Evolutionary conservation across 495 filamentous ascomycete species (phyloP).

Genomic region (Podospora tetraspora): DNA sequence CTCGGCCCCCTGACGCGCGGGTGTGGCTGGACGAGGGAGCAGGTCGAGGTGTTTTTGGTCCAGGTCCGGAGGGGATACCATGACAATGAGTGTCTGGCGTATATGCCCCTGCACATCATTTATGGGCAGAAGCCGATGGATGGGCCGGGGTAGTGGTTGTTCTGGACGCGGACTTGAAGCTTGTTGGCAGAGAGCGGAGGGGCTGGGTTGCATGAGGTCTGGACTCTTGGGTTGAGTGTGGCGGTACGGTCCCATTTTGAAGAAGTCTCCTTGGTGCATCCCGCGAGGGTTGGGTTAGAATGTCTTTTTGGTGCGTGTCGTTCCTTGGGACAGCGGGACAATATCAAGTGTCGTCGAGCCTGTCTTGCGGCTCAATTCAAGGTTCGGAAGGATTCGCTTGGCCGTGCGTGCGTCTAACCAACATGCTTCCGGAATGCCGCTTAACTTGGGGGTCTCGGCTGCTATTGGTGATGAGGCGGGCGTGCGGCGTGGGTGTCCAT

Average conservation of each 20-base stretch:
- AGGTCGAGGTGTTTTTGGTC: slow-evolving; percentile 45
- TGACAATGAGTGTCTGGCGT: slow-evolving; percentile 38
- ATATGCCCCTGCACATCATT: slow-evolving; percentile 49
- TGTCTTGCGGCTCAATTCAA: neutral
- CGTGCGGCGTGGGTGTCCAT: neutral
- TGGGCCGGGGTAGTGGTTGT: slow-evolving; percentile 9
- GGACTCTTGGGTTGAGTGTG: neutral
- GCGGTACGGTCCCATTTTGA: neutral
- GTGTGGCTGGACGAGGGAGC: slow-evolving; percentile 41
- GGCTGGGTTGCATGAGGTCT: neutral
- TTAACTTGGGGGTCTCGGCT: neutral
- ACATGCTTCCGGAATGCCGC: neutral
- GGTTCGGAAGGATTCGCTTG: neutral
- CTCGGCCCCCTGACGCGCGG: slow-evolving; percentile 57
- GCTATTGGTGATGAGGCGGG: neutral
- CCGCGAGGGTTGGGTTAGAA: neutral
- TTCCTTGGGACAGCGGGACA: neutral
- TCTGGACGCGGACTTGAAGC: neutral
- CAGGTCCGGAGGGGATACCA: slow-evolving; percentile 44
- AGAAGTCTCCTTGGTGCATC: neutral
- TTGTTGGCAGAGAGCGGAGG: neutral
- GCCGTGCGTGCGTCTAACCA: neutral
- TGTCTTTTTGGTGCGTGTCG: neutral
- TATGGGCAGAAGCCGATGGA: slow-evolving; percentile 43
- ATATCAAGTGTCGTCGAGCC: neutral